Conservation (phyloP, 495 filamentous ascomycete species). For the Tirmania nivea region DNA sequence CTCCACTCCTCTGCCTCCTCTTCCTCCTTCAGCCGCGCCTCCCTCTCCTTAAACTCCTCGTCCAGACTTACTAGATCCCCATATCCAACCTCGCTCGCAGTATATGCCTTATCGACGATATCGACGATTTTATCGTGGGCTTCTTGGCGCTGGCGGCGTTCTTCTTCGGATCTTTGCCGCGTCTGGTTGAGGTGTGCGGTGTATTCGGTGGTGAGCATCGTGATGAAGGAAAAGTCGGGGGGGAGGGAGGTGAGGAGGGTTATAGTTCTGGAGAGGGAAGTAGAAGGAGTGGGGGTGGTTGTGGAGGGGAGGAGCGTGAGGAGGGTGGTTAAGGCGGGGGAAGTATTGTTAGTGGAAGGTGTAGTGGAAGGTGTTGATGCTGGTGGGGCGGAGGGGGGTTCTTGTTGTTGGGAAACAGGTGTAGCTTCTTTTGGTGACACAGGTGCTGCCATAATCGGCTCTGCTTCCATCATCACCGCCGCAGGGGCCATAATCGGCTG, state of each 20-base stretch:
- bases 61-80: slow-evolving; percentile 17
- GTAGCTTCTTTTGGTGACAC: too few relatives aligned
- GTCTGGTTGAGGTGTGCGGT: slow-evolving; percentile 5
- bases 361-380: too few relatives aligned
- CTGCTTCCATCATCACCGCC: too few relatives aligned
- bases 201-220: slow-evolving; percentile 8
- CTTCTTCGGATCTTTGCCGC: slow-evolving; percentile 10
- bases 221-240: slow-evolving; percentile 15
- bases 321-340: not conserved
- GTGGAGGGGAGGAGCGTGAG: not conserved
- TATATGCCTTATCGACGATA: slow-evolving; percentile 2
- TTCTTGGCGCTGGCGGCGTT: slow-evolving; percentile 4
- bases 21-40: slow-evolving; percentile 7
- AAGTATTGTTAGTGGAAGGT: not conserved
- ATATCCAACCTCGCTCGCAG: slow-evolving; percentile 15
- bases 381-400: not conserved
- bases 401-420: too few relatives aligned
- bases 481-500: too few relatives aligned
- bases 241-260: not conserved
- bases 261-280: not conserved
- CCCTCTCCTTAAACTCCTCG: slow-evolving; percentile 10
- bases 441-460: too few relatives aligned
- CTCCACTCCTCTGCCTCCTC: slow-evolving; percentile 15
- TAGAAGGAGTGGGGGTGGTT: not conserved
- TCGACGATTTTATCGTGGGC: slow-evolving; percentile 11